Conservation (phyloP, 371 early-diverging fungal genomes). For the Saksenaea oblongispora region DNA sequence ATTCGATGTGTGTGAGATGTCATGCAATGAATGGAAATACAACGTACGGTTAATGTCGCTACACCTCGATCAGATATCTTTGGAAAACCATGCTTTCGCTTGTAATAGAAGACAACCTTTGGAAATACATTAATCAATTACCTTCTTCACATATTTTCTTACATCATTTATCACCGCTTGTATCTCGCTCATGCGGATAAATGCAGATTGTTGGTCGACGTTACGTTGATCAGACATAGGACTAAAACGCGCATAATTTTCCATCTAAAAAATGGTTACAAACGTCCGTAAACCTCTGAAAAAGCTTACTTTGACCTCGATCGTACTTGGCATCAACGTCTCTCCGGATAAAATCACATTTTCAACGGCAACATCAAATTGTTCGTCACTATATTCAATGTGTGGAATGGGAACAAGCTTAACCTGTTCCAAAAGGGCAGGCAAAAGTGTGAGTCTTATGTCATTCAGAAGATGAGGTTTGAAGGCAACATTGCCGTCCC, state of each 20-base stretch:
- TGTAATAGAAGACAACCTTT: conserved; percentile 61
- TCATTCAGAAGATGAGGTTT: conserved; percentile 62
- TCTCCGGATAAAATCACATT: conserved; percentile 60
- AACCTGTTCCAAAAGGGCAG: conserved; percentile 60
- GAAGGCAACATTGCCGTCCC: conserved; percentile 47
- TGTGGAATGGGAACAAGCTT: conserved; percentile 65
- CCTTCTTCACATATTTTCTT: neutral
- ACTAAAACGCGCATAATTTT: conserved; percentile 36
- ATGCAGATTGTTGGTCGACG: conserved; percentile 34
- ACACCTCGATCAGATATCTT: conserved; percentile 59
- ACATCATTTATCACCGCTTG: conserved; percentile 33
- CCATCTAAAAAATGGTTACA: conserved; percentile 15
- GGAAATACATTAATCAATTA: conserved; percentile 9
- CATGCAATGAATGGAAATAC: neutral
- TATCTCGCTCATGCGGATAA: conserved; percentile 29
- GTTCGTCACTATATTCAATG: conserved; percentile 58
- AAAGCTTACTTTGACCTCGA: conserved; percentile 53
- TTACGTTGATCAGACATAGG: conserved; percentile 39
- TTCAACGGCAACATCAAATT: conserved; percentile 61
- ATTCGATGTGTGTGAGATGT: conserved; percentile 1
- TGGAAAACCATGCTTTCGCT: conserved; percentile 59
- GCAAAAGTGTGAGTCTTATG: conserved; percentile 48
- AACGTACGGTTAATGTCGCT: conserved; percentile 36
- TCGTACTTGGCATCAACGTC: conserved; percentile 55
- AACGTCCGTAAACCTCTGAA: conserved; percentile 7